Base-by-base conservation (phyloP, 257 asterid genomes). In the Petunia secreta region DNA sequence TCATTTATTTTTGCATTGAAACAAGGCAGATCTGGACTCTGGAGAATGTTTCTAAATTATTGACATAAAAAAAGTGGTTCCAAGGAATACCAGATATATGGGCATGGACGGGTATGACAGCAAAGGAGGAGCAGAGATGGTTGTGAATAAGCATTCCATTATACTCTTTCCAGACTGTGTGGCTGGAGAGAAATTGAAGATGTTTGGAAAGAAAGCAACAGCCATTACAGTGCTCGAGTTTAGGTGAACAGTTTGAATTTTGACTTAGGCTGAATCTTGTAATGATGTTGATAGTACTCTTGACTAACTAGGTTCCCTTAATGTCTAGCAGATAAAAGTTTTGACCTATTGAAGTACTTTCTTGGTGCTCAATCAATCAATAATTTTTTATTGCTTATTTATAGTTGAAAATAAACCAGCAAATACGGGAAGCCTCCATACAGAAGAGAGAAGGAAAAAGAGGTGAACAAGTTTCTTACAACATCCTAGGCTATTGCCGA, bases 401-500 rank as follows among this genome's bases (percentile, higher is more conserved):
- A 64, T 25, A 25, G 25, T 5, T 63, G 68, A 6, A 6, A 38
- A 58, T 25, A 64, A 38, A 11, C 8, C 4, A 38, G 48, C 5
- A 11, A 38, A 11, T 25, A 38, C 2, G 48, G 71, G 25, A 64
- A 64, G 38, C 71, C 48, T 38, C 69, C 10, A 43, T 1, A 36
- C 46, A 63, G 71, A 64, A 39, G 10, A 5, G 46, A 64, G 10
- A 38, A 38, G 44, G 4, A 63, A 64, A 64, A 48, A 64, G 71
- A 38, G 71, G 48, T 64, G 48, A 38, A 64, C 71, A 64, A 64
- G 48, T 64, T 38, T 11, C 48, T 48, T 64, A 64, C 48, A 64
- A 38, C 10, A 38, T 39, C 25, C 71, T 6, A 64, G 16, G 48
- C 34, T 63, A 63, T 11, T 11, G 39, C 9, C 71, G 15, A 64